Evolutionary conservation across 2,329 filamentous ascomycete genomes (phyloP).

Genomic region (Nigrospora sphaerica): DNA sequence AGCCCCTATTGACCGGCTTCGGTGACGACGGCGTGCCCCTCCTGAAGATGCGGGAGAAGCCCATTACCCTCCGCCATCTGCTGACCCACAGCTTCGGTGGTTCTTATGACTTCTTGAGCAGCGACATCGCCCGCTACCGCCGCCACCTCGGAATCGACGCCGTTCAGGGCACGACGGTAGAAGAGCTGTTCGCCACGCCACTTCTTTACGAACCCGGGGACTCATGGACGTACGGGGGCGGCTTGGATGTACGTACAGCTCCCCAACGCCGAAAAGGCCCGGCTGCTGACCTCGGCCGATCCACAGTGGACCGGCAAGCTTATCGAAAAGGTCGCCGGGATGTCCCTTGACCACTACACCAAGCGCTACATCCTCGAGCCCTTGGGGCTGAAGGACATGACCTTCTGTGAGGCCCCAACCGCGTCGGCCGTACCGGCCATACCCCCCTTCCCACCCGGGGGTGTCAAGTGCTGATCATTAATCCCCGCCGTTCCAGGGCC

Average conservation of each 20-base stretch:
- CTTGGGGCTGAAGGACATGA: conserved; percentile 9
- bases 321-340: conserved; percentile 19
- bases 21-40: conserved; percentile 24
- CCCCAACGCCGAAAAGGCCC: background rate
- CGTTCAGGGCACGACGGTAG: conserved; percentile 4
- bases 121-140: conserved; percentile 2
- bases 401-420: conserved; percentile 10
- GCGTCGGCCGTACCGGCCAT: background rate
- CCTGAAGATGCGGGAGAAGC: conserved; percentile 15
- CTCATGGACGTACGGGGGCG: conserved; percentile 31
- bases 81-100: conserved; percentile 39
- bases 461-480: too few relatives aligned
- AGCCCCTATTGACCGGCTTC: conserved; percentile 36
- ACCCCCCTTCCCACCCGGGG: background rate
- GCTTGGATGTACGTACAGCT: conserved; percentile 22
- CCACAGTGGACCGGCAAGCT: conserved; percentile 25
- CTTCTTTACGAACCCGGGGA: conserved; percentile 37
- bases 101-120: conserved; percentile 27
- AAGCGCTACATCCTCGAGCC: conserved; percentile 13
- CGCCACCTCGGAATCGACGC: background rate
- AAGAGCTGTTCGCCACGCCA: conserved; percentile 25
- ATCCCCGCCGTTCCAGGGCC: too few relatives aligned
- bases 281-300: background rate
- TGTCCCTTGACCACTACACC: conserved; percentile 14
- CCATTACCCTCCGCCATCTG: conserved; percentile 38